These are phyloP conservation scores for Atkinsonella hypoxylon DNA, from an alignment of 2,329 filamentous ascomycete species.

Conservation along the genomic window DNA sequence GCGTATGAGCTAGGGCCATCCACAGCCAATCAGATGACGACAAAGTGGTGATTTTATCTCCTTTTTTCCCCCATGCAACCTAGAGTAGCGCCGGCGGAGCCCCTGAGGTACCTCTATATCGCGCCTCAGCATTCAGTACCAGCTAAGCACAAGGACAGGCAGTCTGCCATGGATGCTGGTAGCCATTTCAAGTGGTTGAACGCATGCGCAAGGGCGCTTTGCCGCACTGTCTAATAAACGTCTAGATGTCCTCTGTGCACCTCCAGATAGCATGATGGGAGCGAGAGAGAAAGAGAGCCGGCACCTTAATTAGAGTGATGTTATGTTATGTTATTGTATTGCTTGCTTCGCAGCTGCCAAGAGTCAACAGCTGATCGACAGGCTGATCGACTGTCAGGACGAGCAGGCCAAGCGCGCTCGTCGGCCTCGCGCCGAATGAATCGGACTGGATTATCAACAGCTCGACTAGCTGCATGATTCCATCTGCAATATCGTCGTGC, in stretches of 20 bases:
- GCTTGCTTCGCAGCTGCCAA: neutral
- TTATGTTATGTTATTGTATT: neutral
- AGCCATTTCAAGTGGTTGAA: neutral
- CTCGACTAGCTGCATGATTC: too few relatives aligned
- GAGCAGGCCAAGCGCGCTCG: too few relatives aligned
- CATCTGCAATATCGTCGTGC: too few relatives aligned
- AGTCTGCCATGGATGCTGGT: neutral
- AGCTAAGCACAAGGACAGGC: too few relatives aligned
- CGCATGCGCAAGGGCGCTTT: neutral
- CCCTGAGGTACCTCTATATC: conserved; percentile 29
- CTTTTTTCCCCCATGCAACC: conserved; percentile 21
- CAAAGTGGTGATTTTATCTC: conserved; percentile 26
- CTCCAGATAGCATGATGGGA: too few relatives aligned
- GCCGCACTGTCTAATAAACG: neutral
- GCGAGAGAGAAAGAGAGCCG: too few relatives aligned
- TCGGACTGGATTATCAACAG: too few relatives aligned
- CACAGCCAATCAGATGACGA: conserved; percentile 26
- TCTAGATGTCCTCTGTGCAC: too few relatives aligned
- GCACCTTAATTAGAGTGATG: neutral
- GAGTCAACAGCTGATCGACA: neutral
- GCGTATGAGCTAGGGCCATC: conserved; percentile 20
- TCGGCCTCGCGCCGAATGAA: too few relatives aligned
- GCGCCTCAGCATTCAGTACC: conserved; percentile 13
- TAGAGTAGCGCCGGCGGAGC: conserved; percentile 19
- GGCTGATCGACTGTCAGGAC: too few relatives aligned